Evolutionary conservation across 106 monocot species (phyloP).

Genomic region (Posidonia australis): DNA sequence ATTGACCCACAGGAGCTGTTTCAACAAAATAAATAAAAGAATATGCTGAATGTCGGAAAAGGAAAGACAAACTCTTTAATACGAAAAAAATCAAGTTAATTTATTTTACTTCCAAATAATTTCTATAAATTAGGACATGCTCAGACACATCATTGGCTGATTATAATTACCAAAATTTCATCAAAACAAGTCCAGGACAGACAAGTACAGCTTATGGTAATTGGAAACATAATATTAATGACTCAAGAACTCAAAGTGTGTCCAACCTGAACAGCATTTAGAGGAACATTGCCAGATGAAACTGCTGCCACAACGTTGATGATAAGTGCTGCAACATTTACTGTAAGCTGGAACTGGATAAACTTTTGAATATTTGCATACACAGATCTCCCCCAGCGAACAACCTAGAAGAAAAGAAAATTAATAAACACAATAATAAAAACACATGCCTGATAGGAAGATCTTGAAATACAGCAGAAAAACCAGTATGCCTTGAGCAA

Average conservation of each 20-base stretch:
- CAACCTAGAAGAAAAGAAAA: slow-evolving; percentile 39
- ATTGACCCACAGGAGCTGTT: slow-evolving; percentile 90
- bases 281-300: slow-evolving; percentile 63
- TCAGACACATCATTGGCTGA: too few relatives aligned
- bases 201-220: too few relatives aligned
- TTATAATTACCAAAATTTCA: too few relatives aligned
- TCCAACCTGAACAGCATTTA: slow-evolving; percentile 79
- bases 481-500: neutral
- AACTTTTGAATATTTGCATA: slow-evolving; percentile 60
- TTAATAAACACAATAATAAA: neutral
- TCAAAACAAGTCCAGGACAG: neutral
- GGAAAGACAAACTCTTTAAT: too few relatives aligned
- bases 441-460: neutral
- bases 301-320: slow-evolving; percentile 84
- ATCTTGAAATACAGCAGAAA: neutral
- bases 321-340: slow-evolving; percentile 75
- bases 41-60: neutral
- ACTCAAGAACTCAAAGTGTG: neutral
- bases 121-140: too few relatives aligned
- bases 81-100: too few relatives aligned
- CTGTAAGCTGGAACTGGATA: slow-evolving; percentile 94
- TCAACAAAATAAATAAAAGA: slow-evolving; percentile 3
- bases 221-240: too few relatives aligned
- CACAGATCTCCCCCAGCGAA: slow-evolving; percentile 76
- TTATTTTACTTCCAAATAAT: too few relatives aligned